Percentiles rank a stretch among this genome's conserved stretches.
phyloP scores from a whole-genome alignment of 192 early-diverging fungal genomes.

The Dispira simplex region DNA sequence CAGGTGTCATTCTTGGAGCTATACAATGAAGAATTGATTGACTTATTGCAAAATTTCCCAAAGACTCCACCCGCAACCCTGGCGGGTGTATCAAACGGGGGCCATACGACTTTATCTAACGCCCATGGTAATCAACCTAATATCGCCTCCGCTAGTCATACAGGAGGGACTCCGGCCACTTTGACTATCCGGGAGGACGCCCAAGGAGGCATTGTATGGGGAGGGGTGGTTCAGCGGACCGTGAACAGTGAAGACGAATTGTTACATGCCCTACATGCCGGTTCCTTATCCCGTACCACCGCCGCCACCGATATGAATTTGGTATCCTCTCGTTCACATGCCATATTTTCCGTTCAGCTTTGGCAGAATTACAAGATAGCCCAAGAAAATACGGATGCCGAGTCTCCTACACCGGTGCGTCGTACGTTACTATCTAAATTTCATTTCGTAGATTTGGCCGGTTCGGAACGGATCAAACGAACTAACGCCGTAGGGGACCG shows the following conservation, averaged over 20 bases:
- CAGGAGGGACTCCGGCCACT: conserved; percentile 20
- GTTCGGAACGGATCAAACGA: conserved; percentile 86
- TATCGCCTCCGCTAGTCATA: too few species aligned
- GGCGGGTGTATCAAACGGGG: too few species aligned
- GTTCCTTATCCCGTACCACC: conserved; percentile 64
- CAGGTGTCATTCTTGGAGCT: conserved; percentile 84
- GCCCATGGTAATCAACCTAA: too few species aligned
- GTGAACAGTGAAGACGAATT: conserved; percentile 54
- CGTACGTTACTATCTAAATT: conserved; percentile 69
- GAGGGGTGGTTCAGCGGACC: conserved; percentile 59
- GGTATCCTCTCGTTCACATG: conserved; percentile 85
- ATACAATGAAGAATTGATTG: conserved; percentile 94
- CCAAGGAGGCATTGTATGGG: conserved; percentile 73
- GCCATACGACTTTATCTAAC: too few species aligned
- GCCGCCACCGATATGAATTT: conserved; percentile 95
- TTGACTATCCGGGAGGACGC: conserved; percentile 71
- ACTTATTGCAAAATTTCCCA: conserved; percentile 28
- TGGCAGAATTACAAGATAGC: conserved; percentile 45
- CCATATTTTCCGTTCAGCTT: conserved; percentile 85
- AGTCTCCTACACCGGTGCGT: conserved; percentile 24
- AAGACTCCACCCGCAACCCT: too few species aligned
- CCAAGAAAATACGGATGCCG: conserved; percentile 2
- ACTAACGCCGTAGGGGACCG: conserved; percentile 86
- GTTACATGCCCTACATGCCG: conserved; percentile 43
- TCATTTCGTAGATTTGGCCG: conserved; percentile 97